Evolutionary conservation across 2,329 filamentous ascomycete species (phyloP), one percentile per base, ranked within the genome.

Genomic region (Calycina marina): DNA sequence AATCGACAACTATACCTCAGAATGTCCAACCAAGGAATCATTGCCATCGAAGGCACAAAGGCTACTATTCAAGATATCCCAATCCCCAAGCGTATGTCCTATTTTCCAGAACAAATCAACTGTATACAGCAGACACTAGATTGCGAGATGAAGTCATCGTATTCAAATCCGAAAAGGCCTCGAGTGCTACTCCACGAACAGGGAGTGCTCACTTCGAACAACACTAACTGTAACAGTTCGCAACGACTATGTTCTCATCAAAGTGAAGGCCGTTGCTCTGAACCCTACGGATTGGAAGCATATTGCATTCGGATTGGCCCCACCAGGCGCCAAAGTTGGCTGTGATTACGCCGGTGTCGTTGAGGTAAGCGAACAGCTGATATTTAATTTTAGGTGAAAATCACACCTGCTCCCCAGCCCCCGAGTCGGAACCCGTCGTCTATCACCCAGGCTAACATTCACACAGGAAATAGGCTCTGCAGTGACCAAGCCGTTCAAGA

Each of bases 401-500:
- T n/a, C n/a, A n/a, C n/a, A n/a, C n/a, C n/a, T n/a, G n/a, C n/a
- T n/a, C n/a, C n/a, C n/a, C n/a, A n/a, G n/a, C n/a, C n/a, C n/a
- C n/a, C n/a, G n/a, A n/a, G n/a, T n/a, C n/a, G n/a, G n/a, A n/a
- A n/a, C n/a, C n/a, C n/a, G n/a, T n/a, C n/a, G n/a, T n/a, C n/a
- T n/a, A n/a, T n/a, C n/a, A n/a, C n/a, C n/a, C n/a, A n/a, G n/a
- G 4, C 10, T 57, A 69, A n/a, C n/a, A n/a, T n/a, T n/a, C n/a
- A n/a, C n/a, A 2, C 56, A 62, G 22, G 56, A 60, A 32, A 52
- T 67, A 14, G 65, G 63, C 6, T 33, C 44, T 4, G 55, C 54
- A 18, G 58, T 62, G 13, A 59, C 49, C 11, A 58, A 58, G 39
- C 34, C 45, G 4, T 58, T 64, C 37, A 56, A 56, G 43, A 57